Conservation (phyloP, 2,329 filamentous ascomycete genomes). For the Colletotrichum magnum region DNA sequence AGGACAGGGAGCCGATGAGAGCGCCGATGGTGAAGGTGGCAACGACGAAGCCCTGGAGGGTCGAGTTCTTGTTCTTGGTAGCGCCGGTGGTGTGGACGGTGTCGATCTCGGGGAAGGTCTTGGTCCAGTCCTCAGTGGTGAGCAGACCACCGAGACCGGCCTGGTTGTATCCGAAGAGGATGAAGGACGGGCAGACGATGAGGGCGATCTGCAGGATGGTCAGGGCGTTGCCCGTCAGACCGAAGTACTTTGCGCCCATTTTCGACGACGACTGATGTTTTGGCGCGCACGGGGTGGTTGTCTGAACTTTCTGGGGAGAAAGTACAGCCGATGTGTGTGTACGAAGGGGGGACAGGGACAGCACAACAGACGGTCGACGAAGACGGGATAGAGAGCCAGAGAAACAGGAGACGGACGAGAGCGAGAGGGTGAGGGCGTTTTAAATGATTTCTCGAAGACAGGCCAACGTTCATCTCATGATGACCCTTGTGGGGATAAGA, state of each 20-base stretch:
- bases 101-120: conserved; percentile 56
- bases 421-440: conserved; percentile 18
- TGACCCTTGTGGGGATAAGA: conserved; percentile 35
- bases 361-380: conserved; percentile 21
- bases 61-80: conserved; percentile 50
- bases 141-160: conserved; percentile 55
- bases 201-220: conserved; percentile 55
- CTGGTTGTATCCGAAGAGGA: conserved; percentile 60
- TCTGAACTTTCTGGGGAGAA: conserved; percentile 21
- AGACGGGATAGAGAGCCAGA: conserved; percentile 12
- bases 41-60: conserved; percentile 54
- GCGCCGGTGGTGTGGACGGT: conserved; percentile 51
- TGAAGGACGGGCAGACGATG: conserved; percentile 59
- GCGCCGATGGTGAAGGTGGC: conserved; percentile 55
- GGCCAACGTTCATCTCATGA: conserved; percentile 13
- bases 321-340: conserved; percentile 17
- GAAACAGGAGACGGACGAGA: neutral
- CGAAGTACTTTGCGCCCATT: conserved; percentile 45
- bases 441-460: conserved; percentile 15
- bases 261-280: conserved; percentile 24
- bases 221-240: conserved; percentile 53
- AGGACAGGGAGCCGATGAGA: conserved; percentile 53
- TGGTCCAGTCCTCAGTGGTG: conserved; percentile 50
- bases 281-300: conserved; percentile 17
- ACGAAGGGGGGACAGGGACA: neutral